Conservation (phyloP, 257 asterid species). For the Scutellaria minor region DNA sequence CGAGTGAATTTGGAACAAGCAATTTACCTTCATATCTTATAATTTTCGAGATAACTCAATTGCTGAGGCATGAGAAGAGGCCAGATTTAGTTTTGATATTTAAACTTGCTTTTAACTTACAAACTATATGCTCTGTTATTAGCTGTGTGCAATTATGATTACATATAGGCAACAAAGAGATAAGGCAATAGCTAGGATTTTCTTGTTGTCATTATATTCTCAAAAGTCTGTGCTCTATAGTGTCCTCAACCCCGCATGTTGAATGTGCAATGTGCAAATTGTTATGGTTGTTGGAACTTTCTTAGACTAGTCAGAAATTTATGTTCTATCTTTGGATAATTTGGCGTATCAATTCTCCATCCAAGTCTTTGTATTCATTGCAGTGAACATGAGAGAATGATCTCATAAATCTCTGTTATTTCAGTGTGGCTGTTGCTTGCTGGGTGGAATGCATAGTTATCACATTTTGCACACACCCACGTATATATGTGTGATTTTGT, state of each 20-base stretch:
- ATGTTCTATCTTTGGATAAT: no score
- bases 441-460: neutral
- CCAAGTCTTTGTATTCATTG: neutral
- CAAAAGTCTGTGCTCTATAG: neutral
- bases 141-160: slow-evolving; percentile 36
- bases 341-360: neutral
- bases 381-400: neutral
- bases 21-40: slow-evolving; percentile 30
- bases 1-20: slow-evolving; percentile 25
- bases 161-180: slow-evolving; percentile 31
- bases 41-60: slow-evolving; percentile 24
- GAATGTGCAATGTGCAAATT: slow-evolving; percentile 7
- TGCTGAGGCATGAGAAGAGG: slow-evolving; percentile 34
- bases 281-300: slow-evolving; percentile 14
- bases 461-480: no score
- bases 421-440: neutral
- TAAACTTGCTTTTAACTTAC: slow-evolving; percentile 33
- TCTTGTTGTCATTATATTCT: slow-evolving; percentile 24
- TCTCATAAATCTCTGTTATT: neutral
- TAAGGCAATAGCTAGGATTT: slow-evolving; percentile 26
- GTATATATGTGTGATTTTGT: no score
- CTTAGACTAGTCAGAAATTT: no score
- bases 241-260: slow-evolving; percentile 8
- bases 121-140: slow-evolving; percentile 33
- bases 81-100: slow-evolving; percentile 39